A percentile compares a stretch with the other conserved stretches of the same genome.
These are phyloP conservation scores for Neopestalotiopsis sp. DNA, from an alignment of 2,329 filamentous ascomycete species.

Conservation along the genomic window DNA sequence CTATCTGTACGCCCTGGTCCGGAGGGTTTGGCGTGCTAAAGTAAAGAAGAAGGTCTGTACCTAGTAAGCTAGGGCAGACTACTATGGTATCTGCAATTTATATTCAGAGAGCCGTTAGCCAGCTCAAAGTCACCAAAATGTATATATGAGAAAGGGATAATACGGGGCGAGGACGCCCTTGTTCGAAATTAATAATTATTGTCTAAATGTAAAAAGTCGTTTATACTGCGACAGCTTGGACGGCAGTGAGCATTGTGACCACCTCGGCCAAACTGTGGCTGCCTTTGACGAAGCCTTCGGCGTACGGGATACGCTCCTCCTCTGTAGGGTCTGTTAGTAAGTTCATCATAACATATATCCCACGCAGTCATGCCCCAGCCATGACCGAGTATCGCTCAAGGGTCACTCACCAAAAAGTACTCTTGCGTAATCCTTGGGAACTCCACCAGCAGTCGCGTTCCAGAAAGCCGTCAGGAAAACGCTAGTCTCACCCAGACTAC, in stretches of 20 bases:
- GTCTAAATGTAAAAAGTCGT: not conserved
- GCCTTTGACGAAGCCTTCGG: not conserved
- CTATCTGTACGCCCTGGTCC: too few relatives aligned
- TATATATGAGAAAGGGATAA: not conserved
- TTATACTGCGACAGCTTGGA: not conserved
- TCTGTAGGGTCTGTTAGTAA: not conserved
- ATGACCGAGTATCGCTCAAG: too few relatives aligned
- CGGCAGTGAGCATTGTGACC: constrained; percentile 2
- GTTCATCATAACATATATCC: too few relatives aligned
- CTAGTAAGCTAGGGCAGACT: too few relatives aligned
- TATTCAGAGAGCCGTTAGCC: too few relatives aligned
- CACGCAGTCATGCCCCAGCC: not conserved
- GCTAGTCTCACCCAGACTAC: constrained; percentile 12
- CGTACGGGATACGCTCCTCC: constrained; percentile 11
- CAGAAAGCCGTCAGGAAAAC: constrained; percentile 11
- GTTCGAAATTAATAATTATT: not conserved
- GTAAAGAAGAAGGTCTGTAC: too few relatives aligned
- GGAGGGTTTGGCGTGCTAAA: too few relatives aligned
- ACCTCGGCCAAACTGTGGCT: not conserved
- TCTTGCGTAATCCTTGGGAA: constrained; percentile 7
- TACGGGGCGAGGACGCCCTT: not conserved
- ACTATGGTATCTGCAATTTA: too few relatives aligned
- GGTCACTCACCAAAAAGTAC: constrained; percentile 8
- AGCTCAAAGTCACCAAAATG: not conserved
- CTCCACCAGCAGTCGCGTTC: not conserved